Conservation (phyloP, 78 protist species). For the Polysphondylium violaceum region DNA sequence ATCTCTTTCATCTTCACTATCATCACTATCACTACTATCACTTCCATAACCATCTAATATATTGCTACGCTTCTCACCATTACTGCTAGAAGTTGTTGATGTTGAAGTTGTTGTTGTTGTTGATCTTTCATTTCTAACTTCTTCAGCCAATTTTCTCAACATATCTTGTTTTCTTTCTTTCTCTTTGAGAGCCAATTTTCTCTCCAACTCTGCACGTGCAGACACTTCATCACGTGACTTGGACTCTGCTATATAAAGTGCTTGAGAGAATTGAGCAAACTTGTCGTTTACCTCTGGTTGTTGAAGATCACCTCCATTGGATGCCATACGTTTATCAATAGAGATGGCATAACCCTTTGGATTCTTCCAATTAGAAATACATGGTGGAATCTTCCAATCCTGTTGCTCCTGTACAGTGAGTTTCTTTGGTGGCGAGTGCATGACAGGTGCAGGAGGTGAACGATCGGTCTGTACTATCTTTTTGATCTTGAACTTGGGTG, state of each 20-base stretch:
- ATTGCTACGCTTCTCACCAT: conserved; percentile 7
- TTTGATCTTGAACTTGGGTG: conserved; percentile 90
- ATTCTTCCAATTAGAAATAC: conserved; percentile 98
- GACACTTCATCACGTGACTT: conserved; percentile 91
- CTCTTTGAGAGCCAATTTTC: conserved; percentile 51
- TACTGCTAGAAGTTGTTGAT: neutral
- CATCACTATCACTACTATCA: conserved; percentile 45
- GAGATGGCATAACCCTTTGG: conserved; percentile 97
- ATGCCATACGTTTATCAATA: conserved; percentile 97
- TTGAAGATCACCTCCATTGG: conserved; percentile 97
- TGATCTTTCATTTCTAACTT: conserved; percentile 37
- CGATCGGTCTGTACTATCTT: conserved; percentile 85
- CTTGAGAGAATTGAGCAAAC: conserved; percentile 95
- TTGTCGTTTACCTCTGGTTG: conserved; percentile 89
- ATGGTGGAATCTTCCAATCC: conserved; percentile 98
- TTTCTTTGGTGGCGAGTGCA: conserved; percentile 97
- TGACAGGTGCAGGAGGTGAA: conserved; percentile 97
- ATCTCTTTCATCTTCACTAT: conserved; percentile 34
- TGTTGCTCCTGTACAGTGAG: conserved; percentile 85
- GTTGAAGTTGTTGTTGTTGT: conserved; percentile 11
- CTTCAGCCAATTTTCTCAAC: conserved; percentile 66
- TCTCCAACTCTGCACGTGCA: conserved; percentile 72
- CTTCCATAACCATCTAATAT: conserved; percentile 7
- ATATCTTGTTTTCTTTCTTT: conserved; percentile 73
- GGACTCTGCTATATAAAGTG: conserved; percentile 95